Conservation (phyloP, 768 basidiomycete genomes). For the Amanita inopinata region DNA sequence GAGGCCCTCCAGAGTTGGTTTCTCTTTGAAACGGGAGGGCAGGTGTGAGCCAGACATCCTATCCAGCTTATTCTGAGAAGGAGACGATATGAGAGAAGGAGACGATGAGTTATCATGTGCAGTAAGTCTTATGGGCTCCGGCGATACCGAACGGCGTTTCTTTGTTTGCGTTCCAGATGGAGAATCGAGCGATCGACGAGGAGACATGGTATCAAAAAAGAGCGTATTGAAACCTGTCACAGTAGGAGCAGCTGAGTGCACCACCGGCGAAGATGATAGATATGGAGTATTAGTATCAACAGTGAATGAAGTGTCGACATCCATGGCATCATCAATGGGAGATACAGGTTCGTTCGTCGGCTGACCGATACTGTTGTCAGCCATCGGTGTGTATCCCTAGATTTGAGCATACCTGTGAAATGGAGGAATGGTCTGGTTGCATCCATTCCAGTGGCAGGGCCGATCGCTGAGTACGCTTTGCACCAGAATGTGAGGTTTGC, state of each 20-base stretch:
- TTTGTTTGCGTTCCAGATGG: constrained; percentile 32
- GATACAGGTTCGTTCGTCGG: constrained; percentile 31
- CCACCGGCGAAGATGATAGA: constrained; percentile 25
- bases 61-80: constrained; percentile 39
- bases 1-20: constrained; percentile 45
- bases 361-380: constrained; percentile 17
- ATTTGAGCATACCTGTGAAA: constrained; percentile 19
- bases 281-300: constrained; percentile 20
- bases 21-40: constrained; percentile 12
- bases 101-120: constrained; percentile 37
- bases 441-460: constrained; percentile 61
- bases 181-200: constrained; percentile 35
- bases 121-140: constrained; percentile 29
- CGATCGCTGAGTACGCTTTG: constrained; percentile 51
- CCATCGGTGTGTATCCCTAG: background rate
- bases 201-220: constrained; percentile 51
- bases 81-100: constrained; percentile 39
- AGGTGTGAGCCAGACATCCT: constrained; percentile 33
- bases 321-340: constrained; percentile 64
- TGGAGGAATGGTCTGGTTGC: constrained; percentile 18
- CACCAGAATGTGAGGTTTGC: constrained; percentile 18
- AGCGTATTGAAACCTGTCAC: constrained; percentile 46
- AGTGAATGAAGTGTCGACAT: constrained; percentile 54
- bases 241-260: constrained; percentile 42
- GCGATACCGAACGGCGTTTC: constrained; percentile 55